These are phyloP conservation scores for Aspergillus sp. DNA, from an alignment of 2,329 filamentous ascomycete species.

Conservation along the genomic window DNA sequence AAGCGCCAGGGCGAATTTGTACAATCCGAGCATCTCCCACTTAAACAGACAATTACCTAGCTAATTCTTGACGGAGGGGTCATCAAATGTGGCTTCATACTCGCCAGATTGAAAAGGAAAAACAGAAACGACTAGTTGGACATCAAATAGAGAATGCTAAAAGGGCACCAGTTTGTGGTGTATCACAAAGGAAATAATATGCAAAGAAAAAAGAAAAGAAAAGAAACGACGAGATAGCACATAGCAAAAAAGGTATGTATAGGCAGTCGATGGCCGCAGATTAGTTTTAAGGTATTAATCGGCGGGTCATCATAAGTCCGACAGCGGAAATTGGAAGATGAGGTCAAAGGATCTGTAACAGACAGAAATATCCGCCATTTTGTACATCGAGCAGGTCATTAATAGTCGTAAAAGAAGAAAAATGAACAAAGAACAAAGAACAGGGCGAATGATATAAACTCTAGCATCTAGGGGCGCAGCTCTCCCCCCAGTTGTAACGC, in stretches of 20 bases:
- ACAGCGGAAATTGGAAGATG: neutral
- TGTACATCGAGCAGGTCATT: constrained; percentile 17
- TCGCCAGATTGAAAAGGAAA: neutral
- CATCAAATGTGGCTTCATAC: neutral
- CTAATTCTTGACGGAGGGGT: neutral
- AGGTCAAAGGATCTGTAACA: neutral
- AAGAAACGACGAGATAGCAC: neutral
- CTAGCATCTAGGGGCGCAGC: constrained; percentile 41
- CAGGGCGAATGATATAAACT: neutral
- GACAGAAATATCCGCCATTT: constrained; percentile 1
- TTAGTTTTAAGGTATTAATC: neutral
- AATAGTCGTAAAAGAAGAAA: constrained; percentile 14
- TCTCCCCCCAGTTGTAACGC: constrained; percentile 60
- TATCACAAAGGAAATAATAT: constrained; percentile 6
- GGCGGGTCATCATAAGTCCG: neutral
- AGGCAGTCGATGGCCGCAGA: constrained; percentile 2
- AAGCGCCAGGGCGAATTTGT: too few species aligned
- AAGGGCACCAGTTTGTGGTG: neutral
- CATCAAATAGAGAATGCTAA: neutral
- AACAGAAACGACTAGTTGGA: neutral
- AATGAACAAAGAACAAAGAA: constrained; percentile 14
- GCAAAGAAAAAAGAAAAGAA: constrained; percentile 5
- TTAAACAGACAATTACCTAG: neutral
- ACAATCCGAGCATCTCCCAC: too few species aligned
- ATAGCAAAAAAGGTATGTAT: constrained; percentile 11